A percentile compares a stretch with the other conserved stretches of the same genome.
Evolutionary conservation across 805 yeast species (phyloP).

Genomic region (Yarrowia deformans): DNA sequence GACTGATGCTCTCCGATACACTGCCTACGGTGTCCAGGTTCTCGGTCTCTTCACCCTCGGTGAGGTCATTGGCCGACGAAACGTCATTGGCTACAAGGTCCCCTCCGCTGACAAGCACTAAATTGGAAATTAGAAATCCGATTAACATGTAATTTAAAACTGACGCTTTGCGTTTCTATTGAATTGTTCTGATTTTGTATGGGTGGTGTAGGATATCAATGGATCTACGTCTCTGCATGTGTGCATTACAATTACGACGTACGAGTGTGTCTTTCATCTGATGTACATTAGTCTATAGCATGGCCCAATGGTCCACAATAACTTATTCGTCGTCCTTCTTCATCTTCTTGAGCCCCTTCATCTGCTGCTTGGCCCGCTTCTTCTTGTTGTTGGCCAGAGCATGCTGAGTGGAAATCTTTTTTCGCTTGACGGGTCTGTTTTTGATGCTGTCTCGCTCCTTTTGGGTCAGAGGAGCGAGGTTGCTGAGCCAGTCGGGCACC

Average conservation of each 20-base stretch:
- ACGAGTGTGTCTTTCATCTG: neutral
- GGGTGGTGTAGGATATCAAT: too few species aligned
- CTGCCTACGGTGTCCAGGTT: slow-evolving; percentile 80
- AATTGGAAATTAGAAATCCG: slow-evolving; percentile 5
- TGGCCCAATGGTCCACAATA: slow-evolving; percentile 9
- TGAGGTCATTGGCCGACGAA: slow-evolving; percentile 96
- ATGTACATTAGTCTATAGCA: slow-evolving; percentile 19
- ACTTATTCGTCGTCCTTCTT: slow-evolving; percentile 9
- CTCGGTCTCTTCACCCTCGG: slow-evolving; percentile 93
- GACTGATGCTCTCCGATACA: slow-evolving; percentile 67
- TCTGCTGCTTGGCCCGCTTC: slow-evolving; percentile 33
- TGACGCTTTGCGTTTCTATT: slow-evolving; percentile 31
- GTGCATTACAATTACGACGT: neutral
- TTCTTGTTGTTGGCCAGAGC: slow-evolving; percentile 44
- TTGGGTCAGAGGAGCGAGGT: slow-evolving; percentile 67
- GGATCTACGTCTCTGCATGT: neutral
- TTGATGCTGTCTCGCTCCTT: slow-evolving; percentile 68
- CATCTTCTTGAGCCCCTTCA: slow-evolving; percentile 33
- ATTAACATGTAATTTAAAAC: slow-evolving; percentile 37
- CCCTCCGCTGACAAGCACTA: slow-evolving; percentile 38
- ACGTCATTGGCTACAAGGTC: slow-evolving; percentile 76
- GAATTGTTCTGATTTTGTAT: neutral
- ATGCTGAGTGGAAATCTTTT: slow-evolving; percentile 77
- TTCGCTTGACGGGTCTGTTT: slow-evolving; percentile 65
- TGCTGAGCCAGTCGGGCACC: slow-evolving; percentile 82